phyloP scores from a whole-genome alignment of 2,329 filamentous ascomycete genomes.

The Xylariaceae sp. region DNA sequence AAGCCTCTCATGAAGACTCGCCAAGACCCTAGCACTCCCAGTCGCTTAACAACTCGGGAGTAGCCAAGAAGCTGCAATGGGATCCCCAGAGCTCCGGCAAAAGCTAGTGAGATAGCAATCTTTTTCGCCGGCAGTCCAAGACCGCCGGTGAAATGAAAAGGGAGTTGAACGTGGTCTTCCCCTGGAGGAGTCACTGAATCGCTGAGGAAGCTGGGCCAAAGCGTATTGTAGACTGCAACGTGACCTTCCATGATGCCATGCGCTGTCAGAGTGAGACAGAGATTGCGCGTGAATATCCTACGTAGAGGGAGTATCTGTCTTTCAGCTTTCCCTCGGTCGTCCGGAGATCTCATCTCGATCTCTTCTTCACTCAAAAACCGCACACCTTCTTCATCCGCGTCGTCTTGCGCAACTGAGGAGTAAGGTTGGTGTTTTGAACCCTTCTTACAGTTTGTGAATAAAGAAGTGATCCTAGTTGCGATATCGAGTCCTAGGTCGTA shows the following conservation, averaged over 20 bases:
- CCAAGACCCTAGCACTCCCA: conserved; percentile 21
- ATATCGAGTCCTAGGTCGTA: conserved; percentile 19
- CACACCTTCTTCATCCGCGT: conserved; percentile 14
- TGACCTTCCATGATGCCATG: conserved; percentile 25
- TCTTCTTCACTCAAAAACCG: conserved; percentile 9
- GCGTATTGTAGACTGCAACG: conserved; percentile 21
- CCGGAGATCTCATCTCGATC: conserved; percentile 4
- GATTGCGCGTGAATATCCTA: conserved; percentile 16
- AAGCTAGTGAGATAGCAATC: conserved; percentile 20
- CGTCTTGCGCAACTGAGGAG: conserved; percentile 10
- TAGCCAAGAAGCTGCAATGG: conserved; percentile 21
- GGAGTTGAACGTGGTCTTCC: conserved; percentile 13
- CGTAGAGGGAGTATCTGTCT: conserved; percentile 19
- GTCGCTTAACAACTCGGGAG: conserved; percentile 11
- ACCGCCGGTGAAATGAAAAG: conserved; percentile 19
- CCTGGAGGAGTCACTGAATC: conserved; percentile 9
- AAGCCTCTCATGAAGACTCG: conserved; percentile 20
- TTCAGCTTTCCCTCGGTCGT: background rate
- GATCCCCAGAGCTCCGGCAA: conserved; percentile 20
- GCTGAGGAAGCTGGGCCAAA: conserved; percentile 19
- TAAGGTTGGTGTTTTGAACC: conserved; percentile 12
- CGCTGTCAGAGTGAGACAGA: conserved; percentile 12
- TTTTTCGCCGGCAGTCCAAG: conserved; percentile 17
- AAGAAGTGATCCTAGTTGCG: conserved; percentile 6
- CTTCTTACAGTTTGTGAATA: conserved; percentile 15